Conservation (phyloP, 2,329 filamentous ascomycete species). For the Biscogniauxia mediterranea region DNA sequence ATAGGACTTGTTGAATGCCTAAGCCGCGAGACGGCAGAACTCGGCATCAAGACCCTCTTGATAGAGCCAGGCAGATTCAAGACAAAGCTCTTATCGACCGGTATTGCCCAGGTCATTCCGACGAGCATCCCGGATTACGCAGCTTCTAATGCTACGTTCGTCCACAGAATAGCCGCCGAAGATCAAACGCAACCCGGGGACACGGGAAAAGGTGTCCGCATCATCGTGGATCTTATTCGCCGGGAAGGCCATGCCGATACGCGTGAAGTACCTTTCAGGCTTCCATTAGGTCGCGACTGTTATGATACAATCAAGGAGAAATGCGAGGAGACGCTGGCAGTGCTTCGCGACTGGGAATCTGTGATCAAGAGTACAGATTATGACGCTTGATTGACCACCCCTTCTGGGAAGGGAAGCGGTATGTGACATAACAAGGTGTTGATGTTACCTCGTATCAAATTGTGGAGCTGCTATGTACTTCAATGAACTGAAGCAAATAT, state of each 20-base stretch:
- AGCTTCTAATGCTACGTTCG: constrained; percentile 1
- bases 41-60: constrained; percentile 18
- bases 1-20: constrained; percentile 16
- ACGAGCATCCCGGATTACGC: constrained; percentile 14
- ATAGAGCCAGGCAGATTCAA: constrained; percentile 19
- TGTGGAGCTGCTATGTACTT: too few relatives aligned
- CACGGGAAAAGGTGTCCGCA: constrained; percentile 13
- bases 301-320: constrained; percentile 13
- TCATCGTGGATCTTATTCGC: constrained; percentile 18
- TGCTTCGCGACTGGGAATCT: constrained; percentile 13
- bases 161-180: constrained; percentile 6
- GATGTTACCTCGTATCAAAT: too few relatives aligned
- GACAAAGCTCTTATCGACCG: constrained; percentile 15
- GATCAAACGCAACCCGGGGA: constrained; percentile 18
- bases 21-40: constrained; percentile 10
- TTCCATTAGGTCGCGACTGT: constrained; percentile 17
- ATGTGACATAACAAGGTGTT: too few relatives aligned
- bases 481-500: too few relatives aligned
- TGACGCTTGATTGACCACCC: not conserved
- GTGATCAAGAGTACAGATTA: constrained; percentile 18
- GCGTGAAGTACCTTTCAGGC: constrained; percentile 14
- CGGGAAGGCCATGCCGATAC: constrained; percentile 15
- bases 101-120: constrained; percentile 3
- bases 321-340: constrained; percentile 13
- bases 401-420: too few relatives aligned